Evolutionary conservation across 2,329 filamentous ascomycete species (phyloP).

Genomic region (Ramichloridium luteum): DNA sequence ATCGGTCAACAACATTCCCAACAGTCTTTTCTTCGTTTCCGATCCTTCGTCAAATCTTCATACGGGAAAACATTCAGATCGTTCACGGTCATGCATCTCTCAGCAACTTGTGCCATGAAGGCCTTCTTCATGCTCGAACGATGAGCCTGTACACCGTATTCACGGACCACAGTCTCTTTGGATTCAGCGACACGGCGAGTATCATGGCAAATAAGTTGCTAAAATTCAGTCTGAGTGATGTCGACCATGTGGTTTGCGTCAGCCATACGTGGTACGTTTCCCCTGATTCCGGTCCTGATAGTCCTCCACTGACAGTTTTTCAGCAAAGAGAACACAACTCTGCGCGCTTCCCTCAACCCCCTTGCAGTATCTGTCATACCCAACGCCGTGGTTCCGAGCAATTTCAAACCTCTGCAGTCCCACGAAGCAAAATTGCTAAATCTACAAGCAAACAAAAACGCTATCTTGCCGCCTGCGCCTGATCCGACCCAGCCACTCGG

Average conservation of each 20-base stretch:
- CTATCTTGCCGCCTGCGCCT: slow-evolving; percentile 32
- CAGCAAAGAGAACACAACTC: slow-evolving; percentile 95
- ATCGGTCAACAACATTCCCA: slow-evolving; percentile 83
- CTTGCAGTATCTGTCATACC: slow-evolving; percentile 97
- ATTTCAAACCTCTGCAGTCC: slow-evolving; percentile 63
- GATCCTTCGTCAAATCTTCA: slow-evolving; percentile 89
- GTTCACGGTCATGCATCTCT: slow-evolving; percentile 95
- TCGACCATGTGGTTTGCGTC: slow-evolving; percentile 96
- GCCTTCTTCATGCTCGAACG: slow-evolving; percentile 83
- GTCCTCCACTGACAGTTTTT: slow-evolving; percentile 14
- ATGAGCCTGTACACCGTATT: slow-evolving; percentile 96
- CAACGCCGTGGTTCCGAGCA: slow-evolving; percentile 92
- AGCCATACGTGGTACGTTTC: slow-evolving; percentile 80
- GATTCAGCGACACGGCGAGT: slow-evolving; percentile 89
- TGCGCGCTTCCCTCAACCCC: slow-evolving; percentile 86
- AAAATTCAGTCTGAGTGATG: slow-evolving; percentile 91
- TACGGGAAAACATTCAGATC: slow-evolving; percentile 90
- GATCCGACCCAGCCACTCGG: slow-evolving; percentile 57
- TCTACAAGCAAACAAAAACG: slow-evolving; percentile 15
- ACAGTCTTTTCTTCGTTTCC: slow-evolving; percentile 99
- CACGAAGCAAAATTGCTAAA: slow-evolving; percentile 17
- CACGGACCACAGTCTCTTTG: slow-evolving; percentile 93
- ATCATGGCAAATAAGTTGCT: slow-evolving; percentile 95
- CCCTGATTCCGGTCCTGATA: neutral
- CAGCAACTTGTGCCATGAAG: slow-evolving; percentile 87